Conservation (phyloP, 1,284 basidiomycete genomes). For the Microbotryum intermedium region DNA sequence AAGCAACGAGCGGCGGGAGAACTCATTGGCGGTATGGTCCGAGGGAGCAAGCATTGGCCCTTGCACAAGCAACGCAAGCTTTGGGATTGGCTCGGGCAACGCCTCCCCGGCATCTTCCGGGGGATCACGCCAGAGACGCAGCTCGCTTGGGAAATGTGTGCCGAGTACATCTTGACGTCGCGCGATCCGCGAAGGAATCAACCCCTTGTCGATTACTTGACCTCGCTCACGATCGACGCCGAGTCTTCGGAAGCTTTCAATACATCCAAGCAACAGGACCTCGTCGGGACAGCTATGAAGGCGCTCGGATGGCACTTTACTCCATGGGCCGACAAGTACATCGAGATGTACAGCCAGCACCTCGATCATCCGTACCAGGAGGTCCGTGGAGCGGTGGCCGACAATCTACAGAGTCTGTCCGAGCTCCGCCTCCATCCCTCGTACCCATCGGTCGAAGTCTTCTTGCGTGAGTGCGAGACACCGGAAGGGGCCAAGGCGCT, state of each 20-base stretch:
- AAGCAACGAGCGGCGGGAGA: conserved; percentile 87
- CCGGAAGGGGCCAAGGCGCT: conserved; percentile 50
- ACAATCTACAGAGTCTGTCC: conserved; percentile 40
- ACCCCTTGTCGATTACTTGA: conserved; percentile 69
- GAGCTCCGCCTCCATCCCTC: conserved; percentile 52
- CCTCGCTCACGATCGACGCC: conserved; percentile 28
- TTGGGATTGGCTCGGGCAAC: conserved; percentile 72
- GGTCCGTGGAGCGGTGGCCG: conserved; percentile 40
- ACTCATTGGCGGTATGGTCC: conserved; percentile 57
- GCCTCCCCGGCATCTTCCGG: conserved; percentile 60
- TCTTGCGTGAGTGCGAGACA: conserved; percentile 58
- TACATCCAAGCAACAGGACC: conserved; percentile 31
- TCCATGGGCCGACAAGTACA: conserved; percentile 57
- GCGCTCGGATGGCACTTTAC: conserved; percentile 65
- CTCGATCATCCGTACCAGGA: conserved; percentile 38
- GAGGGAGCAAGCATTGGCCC: conserved; percentile 88
- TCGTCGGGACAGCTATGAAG: conserved; percentile 26
- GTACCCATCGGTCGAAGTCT: conserved; percentile 56
- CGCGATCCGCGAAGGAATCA: conserved; percentile 79
- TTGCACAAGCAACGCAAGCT: conserved; percentile 51
- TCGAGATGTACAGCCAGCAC: conserved; percentile 42
- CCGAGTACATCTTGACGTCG: conserved; percentile 52
- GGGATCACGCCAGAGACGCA: conserved; percentile 45
- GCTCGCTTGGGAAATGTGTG: conserved; percentile 41
- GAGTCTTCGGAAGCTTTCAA: conserved; percentile 35